Evolutionary conservation across 2,329 filamentous ascomycete species (phyloP).

Genomic region (Teratosphaeria viscida): DNA sequence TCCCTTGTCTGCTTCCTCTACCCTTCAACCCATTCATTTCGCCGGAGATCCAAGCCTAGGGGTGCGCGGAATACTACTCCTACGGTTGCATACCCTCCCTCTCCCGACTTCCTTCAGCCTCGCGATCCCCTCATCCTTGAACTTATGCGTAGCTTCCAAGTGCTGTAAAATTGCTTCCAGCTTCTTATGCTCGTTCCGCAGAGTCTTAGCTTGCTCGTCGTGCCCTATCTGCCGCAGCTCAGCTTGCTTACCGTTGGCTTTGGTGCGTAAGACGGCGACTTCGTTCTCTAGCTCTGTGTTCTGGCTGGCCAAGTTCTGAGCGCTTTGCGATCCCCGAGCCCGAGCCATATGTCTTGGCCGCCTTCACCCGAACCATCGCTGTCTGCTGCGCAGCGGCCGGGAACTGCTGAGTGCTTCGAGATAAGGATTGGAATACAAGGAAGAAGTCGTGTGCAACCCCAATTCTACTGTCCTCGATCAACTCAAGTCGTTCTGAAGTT

Average conservation of each 20-base stretch:
- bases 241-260: constrained; percentile 19
- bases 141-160: constrained; percentile 18
- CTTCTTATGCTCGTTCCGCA: constrained; percentile 18
- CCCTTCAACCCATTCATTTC: constrained; percentile 12
- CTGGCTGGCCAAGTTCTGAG: constrained; percentile 36
- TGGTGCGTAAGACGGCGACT: constrained; percentile 14
- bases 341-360: too few relatives aligned
- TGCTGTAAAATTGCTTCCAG: constrained; percentile 19
- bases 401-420: too few relatives aligned
- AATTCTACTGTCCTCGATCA: too few relatives aligned
- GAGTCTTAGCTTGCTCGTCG: constrained; percentile 11
- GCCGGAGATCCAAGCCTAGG: constrained; percentile 24
- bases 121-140: constrained; percentile 26
- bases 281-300: constrained; percentile 37
- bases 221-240: constrained; percentile 16
- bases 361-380: too few relatives aligned
- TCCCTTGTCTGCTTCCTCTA: constrained; percentile 7
- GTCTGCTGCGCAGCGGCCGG: too few relatives aligned
- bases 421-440: too few relatives aligned
- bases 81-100: constrained; percentile 26
- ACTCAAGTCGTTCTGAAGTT: too few relatives aligned
- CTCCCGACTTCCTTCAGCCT: constrained; percentile 22
- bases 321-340: constrained; percentile 42
- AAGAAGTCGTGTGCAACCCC: too few relatives aligned
- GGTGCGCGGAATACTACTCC: constrained; percentile 26